Base-by-base conservation (phyloP, 169 alveolate species). In the Cyclospora cayetanensis region DNA sequence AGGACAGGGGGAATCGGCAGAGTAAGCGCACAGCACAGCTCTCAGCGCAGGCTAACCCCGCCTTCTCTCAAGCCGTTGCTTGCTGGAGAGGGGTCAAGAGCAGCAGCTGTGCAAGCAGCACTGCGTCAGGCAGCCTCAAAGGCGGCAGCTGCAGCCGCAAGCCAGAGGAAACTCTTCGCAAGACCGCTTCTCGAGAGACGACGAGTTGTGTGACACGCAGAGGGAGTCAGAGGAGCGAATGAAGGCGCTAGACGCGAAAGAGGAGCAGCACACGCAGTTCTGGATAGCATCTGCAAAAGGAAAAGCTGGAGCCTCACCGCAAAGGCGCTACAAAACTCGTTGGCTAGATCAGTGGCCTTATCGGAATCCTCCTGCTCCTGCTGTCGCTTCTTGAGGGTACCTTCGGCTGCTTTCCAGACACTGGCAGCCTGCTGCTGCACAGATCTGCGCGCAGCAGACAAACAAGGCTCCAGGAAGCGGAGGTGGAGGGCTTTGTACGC, bases 371-470 rank as follows among this genome's bases (percentile, higher is more conserved):
- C n/a, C 60, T 46, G 60, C 60, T 46, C 34, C 31, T 60, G 72
- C 72, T 60, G 72, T 31, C n/a, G 72, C 31, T 60, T 12, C n/a
- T 60, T 9, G 11, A 12, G 72, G 35, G 15, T 12, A 15, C n/a
- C n/a, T n/a, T 12, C 72, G n/a, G 35, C 35, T 60, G 72, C 34
- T 9, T 12, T n/a, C 72, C 72, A 60, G 31, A 60, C 72, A n/a
- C 34, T 31, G 11, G 72, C 72, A 20, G 72, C 72, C 27, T 60
- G 72, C 72, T 60, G 72, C 72, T 60, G 72, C 72, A 60, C 72
- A 12, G 72, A 60, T n/a, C 72, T 60, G 72, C 15, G 31, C 34
- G 12, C 15, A n/a, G 1, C 0, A 60, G 11, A 15, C 72, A 60
- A n/a, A 20, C 31, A 60, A 12, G 5, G 60, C 60, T 46, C 60